Evolutionary conservation across 306 rosid species (phyloP), one percentile per base, ranked within the genome.

Genomic region (Herpetospermum pedunculosum): DNA sequence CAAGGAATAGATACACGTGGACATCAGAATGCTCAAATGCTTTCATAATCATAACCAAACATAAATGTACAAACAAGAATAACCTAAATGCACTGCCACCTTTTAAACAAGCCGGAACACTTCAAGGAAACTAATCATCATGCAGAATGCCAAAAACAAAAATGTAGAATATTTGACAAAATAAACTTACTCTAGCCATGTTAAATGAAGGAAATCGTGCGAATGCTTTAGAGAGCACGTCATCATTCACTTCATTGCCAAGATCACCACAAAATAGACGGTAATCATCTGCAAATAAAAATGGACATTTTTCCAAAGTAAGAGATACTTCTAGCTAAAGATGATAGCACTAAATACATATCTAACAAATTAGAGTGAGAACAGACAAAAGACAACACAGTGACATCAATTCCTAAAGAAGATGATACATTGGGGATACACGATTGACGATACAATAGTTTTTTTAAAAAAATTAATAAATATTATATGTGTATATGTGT

Each of bases 181-280:
- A 71, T 68, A 65, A 63, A 84, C 96, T 84, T 84, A 94, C 99
- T 28, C 88, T 85, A 38, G 97, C 97, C 91, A 89, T 87, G 76
- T 89, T 94, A 83, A 94, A 91, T 80, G 92, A 84, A 83, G 97
- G 96, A 75, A 94, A 94, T 41, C 96, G 88, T 6, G 99, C 80
- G 84, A 94, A 94, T 68, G 99, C 88, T 83, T 94, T 94, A 3
- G 99, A 80, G 79, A 94, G 97, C 77, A 91, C 96, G 73, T 94
- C 97, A 77, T 94, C 99, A 46, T 91, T 94, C 85, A 91, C 99
- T 88, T 94, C 99, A 71, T 94, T 94, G 68, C 99, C 99, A 60
- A 94, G 95, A 84, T 91, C 97, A 34, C 99, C 97, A 74, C 96
- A 94, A 77, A 94, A 94, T 70, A 91, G 85, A 53, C 92, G 89